Conservation (phyloP, 1,284 basidiomycete species). For the Melampsora larici-populina region DNA sequence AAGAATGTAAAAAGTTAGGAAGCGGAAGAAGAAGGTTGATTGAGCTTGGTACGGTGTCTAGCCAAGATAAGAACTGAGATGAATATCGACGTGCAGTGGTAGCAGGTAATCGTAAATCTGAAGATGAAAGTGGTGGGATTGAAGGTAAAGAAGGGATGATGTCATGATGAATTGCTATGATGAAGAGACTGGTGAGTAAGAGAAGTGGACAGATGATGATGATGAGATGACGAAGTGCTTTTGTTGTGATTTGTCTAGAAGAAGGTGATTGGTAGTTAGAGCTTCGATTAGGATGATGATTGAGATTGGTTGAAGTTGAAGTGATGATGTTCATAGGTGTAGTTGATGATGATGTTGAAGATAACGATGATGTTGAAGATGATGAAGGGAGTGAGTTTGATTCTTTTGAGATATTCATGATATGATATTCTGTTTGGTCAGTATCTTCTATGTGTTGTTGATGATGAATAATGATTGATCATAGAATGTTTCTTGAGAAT, state of each 20-base stretch:
- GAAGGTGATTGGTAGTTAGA: no score
- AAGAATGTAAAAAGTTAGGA: not conserved
- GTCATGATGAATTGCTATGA: not conserved
- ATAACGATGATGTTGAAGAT: not conserved
- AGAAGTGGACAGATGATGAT: not conserved
- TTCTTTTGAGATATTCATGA: no score
- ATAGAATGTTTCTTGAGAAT: no score
- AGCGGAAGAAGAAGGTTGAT: not conserved
- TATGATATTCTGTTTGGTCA: no score
- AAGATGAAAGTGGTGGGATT: not conserved
- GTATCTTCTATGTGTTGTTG: no score
- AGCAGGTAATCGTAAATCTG: not conserved
- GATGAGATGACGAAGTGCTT: not conserved
- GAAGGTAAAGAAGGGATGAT: not conserved
- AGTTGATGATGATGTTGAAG: not conserved
- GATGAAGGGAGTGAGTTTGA: not conserved
- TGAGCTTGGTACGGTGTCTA: not conserved
- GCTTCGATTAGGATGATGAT: no score
- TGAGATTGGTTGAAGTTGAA: no score
- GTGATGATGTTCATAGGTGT: not conserved
- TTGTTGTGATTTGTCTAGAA: no score
- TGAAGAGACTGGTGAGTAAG: slow-evolving; percentile 7
- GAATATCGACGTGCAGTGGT: not conserved
- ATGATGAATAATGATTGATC: no score
- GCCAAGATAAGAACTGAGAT: not conserved